phyloP scores from a whole-genome alignment of 805 yeast genomes.

The Cyberlindnera maclurae region DNA sequence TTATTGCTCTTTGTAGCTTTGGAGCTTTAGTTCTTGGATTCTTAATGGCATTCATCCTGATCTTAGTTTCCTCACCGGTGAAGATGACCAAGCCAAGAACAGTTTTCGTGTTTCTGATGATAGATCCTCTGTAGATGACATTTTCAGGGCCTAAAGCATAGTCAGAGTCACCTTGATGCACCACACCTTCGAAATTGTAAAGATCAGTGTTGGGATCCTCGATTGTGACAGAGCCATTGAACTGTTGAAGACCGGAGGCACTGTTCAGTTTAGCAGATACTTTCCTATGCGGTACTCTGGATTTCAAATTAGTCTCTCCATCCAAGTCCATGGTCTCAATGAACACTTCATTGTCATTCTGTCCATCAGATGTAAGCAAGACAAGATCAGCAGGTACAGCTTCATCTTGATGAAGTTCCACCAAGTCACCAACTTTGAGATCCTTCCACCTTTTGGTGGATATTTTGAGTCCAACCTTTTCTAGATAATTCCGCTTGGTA shows the following conservation, averaged over 20 bases:
- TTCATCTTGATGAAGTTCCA: conserved; percentile 69
- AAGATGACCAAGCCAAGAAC: conserved; percentile 78
- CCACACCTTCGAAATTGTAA: conserved; percentile 83
- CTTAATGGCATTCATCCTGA: conserved; percentile 88
- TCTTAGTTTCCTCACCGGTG: conserved; percentile 94
- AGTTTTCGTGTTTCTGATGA: conserved; percentile 74
- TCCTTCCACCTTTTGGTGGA: conserved; percentile 56
- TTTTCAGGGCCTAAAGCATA: conserved; percentile 73
- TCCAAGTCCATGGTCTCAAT: conserved; percentile 97
- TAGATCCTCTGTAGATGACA: conserved; percentile 85
- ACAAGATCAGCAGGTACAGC: conserved; percentile 93
- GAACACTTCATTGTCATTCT: conserved; percentile 52
- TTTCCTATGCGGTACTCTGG: conserved; percentile 60
- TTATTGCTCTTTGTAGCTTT: conserved; percentile 75
- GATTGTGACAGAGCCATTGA: conserved; percentile 49
- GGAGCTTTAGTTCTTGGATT: conserved; percentile 93
- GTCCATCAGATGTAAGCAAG: conserved; percentile 56
- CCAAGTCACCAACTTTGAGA: conserved; percentile 80
- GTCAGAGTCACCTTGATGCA: conserved; percentile 31
- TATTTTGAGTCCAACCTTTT: conserved; percentile 16
- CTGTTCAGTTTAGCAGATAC: conserved; percentile 44
- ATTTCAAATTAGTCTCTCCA: conserved; percentile 91
- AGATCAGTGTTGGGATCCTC: conserved; percentile 93
- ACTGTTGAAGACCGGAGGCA: conserved; percentile 42
- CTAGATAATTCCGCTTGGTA: conserved; percentile 24